Percentiles rank a stretch among this genome's conserved stretches.
phyloP scores from a whole-genome alignment of 116 monocot species.

The Dioscorea cayenensis region DNA sequence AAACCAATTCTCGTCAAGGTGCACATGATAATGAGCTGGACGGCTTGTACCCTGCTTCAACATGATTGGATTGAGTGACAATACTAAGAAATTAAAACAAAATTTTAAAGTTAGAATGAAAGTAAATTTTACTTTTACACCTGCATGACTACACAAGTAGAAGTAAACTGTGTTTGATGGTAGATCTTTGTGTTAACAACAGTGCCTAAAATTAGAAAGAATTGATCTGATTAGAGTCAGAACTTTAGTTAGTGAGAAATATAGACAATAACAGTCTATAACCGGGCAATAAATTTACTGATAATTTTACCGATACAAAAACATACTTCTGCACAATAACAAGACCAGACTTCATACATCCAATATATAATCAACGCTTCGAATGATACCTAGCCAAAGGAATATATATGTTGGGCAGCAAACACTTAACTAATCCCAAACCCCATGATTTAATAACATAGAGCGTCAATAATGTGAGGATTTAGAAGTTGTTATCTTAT shows the following conservation, averaged over 20 bases:
- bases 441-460: too few species aligned
- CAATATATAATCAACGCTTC: constrained; percentile 77
- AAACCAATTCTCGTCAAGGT: constrained; percentile 94
- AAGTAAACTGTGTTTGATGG: constrained; percentile 89
- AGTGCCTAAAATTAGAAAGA: constrained; percentile 38
- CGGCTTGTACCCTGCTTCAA: constrained; percentile 67
- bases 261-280: not conserved
- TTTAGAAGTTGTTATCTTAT: too few species aligned
- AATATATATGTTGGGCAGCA: too few species aligned
- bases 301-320: not conserved
- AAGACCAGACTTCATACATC: constrained; percentile 99
- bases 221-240: not conserved
- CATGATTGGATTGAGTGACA: not conserved
- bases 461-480: too few species aligned
- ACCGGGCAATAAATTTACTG: constrained; percentile 68
- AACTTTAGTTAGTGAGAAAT: not conserved
- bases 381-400: constrained; percentile 58
- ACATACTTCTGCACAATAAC: constrained; percentile 89
- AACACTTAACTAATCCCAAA: too few species aligned
- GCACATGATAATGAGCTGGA: constrained; percentile 90
- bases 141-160: constrained; percentile 85
- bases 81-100: not conserved
- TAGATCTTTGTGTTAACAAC: constrained; percentile 86
- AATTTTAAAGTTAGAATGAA: not conserved
- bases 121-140: constrained; percentile 49